Conservation (phyloP, 192 early-diverging fungal species). For the Gaertneriomyces semiglobifer region DNA sequence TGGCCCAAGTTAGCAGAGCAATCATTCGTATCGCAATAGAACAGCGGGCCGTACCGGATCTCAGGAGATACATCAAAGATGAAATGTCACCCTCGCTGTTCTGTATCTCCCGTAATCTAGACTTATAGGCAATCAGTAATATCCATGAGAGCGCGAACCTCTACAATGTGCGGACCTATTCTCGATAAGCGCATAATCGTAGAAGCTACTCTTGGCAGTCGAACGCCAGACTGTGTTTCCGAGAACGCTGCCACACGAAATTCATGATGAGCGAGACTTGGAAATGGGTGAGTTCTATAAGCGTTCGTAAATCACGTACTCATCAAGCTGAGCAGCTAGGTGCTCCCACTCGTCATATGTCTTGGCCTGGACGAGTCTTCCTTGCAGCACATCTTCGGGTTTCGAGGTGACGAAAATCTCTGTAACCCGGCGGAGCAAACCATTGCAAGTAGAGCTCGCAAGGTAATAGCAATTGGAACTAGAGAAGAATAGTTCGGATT, state of each 20-base stretch:
- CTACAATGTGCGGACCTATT: slow-evolving; percentile 48
- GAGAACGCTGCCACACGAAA: not conserved
- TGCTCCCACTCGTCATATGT: slow-evolving; percentile 53
- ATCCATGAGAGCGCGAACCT: slow-evolving; percentile 39
- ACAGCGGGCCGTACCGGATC: slow-evolving; percentile 39
- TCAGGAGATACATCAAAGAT: slow-evolving; percentile 59
- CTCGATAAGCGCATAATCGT: slow-evolving; percentile 65
- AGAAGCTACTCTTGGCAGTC: slow-evolving; percentile 51
- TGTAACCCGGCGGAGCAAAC: too few relatives aligned
- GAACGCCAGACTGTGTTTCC: slow-evolving; percentile 56
- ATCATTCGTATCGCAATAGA: not conserved
- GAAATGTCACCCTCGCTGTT: slow-evolving; percentile 24
- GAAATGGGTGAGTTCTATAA: not conserved
- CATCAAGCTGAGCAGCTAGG: slow-evolving; percentile 51
- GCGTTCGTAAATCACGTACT: not conserved
- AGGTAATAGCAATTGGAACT: too few relatives aligned
- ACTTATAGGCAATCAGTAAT: too few relatives aligned
- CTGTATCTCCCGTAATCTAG: too few relatives aligned
- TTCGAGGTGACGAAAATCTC: slow-evolving; percentile 5
- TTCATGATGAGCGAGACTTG: not conserved
- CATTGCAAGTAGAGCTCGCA: too few relatives aligned
- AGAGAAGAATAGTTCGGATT: too few relatives aligned
- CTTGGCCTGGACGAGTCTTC: slow-evolving; percentile 41
- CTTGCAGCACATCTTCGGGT: slow-evolving; percentile 44
- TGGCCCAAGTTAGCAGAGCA: not conserved